A percentile compares a stretch with the other conserved stretches of the same genome.
phyloP scores from a whole-genome alignment of 441 rosid genomes.

The Breynia disticha region DNA sequence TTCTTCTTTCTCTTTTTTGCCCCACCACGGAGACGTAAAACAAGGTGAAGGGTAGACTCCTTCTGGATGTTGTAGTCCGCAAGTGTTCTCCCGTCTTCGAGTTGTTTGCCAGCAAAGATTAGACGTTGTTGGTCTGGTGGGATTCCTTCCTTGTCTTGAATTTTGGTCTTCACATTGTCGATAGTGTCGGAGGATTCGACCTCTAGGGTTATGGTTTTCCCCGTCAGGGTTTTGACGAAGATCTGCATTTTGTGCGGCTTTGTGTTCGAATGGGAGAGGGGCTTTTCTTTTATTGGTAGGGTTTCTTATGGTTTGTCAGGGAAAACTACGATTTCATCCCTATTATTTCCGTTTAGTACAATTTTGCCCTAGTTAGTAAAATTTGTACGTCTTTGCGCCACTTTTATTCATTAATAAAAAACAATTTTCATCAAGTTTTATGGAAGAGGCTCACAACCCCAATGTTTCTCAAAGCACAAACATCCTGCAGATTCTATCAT shows the following conservation, averaged over 20 bases:
- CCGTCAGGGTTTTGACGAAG: conserved; percentile 89
- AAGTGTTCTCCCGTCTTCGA: conserved; percentile 79
- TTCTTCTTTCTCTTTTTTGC: conserved; percentile 96
- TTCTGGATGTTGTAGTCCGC: conserved; percentile 89
- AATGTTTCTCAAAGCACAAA: too few relatives aligned
- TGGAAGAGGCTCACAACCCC: too few relatives aligned
- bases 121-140: conserved; percentile 85
- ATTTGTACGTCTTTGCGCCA: too few relatives aligned
- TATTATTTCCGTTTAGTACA: too few relatives aligned
- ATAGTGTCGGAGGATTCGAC: conserved; percentile 84
- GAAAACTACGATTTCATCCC: too few relatives aligned
- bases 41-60: conserved; percentile 81
- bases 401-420: too few relatives aligned
- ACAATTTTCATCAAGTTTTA: too few relatives aligned
- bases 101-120: conserved; percentile 86
- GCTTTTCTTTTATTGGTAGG: too few relatives aligned
- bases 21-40: conserved; percentile 78
- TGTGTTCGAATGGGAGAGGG: too few relatives aligned
- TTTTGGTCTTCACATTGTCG: conserved; percentile 84
- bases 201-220: conserved; percentile 80
- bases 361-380: too few relatives aligned
- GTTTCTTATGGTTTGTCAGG: too few relatives aligned
- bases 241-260: conserved; percentile 62
- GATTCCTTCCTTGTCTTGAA: conserved; percentile 81
- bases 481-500: too few relatives aligned